These are phyloP conservation scores for Carex sylvatica DNA, from an alignment of 202 grass and related monocot genomes.

Conservation along the genomic window DNA sequence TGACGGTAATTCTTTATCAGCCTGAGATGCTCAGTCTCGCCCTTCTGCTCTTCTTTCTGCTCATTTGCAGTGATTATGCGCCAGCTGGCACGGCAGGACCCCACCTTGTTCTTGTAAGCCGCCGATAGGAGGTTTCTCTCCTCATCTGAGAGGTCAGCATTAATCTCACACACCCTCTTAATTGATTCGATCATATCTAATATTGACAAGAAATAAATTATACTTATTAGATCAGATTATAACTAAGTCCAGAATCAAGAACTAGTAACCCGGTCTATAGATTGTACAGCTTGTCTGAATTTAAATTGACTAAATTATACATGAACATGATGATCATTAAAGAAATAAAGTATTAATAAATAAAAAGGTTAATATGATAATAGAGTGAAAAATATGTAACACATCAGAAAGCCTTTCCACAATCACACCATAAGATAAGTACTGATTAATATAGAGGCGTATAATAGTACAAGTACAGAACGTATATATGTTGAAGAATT, in stretches of 20 bases:
- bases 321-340: neutral
- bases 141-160: constrained; percentile 28
- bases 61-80: constrained; percentile 32
- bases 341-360: neutral
- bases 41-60: constrained; percentile 34
- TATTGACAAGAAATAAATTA: neutral
- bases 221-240: constrained; percentile 10
- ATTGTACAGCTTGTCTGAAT: neutral
- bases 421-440: neutral
- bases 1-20: constrained; percentile 24
- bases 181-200: constrained; percentile 42
- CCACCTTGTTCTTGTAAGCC: constrained; percentile 38
- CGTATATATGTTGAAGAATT: neutral
- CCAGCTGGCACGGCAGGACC: constrained; percentile 24
- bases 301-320: neutral
- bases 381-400: neutral
- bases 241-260: neutral
- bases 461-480: neutral
- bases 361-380: neutral
- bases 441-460: neutral
- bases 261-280: neutral
- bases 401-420: neutral
- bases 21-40: constrained; percentile 28
- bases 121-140: constrained; percentile 37
- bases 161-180: constrained; percentile 31